Base-by-base conservation (phyloP, 139 green algal genomes). In the Tetradesmus lagerheimii region DNA sequence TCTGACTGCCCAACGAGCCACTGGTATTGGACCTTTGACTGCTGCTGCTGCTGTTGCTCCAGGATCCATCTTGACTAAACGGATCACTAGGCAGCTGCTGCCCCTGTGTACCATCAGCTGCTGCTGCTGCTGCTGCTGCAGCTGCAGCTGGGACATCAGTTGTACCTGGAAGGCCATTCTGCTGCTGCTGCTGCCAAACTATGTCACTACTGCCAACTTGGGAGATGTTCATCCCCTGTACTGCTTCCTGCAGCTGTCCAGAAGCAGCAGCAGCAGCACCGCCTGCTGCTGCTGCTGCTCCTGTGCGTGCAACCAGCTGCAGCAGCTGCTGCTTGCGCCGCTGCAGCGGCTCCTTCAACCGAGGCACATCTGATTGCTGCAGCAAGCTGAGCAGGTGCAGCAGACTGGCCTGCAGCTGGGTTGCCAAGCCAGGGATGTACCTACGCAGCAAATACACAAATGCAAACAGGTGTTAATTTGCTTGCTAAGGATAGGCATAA, bases 331-430 rank as follows among this genome's bases (percentile, higher is more conserved):
- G 31, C 38, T 78, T 50, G 23, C 53, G 35, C 6, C 82, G 37
- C 67, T 89, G 85, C 38, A 83, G 85, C 14, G 67, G 85, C 39
- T 82, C 41, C 43, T 62, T 34, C 16, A 89, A 67, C 4, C 67
- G 66, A 12, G 67, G 39, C 16, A 53, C 66, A 45, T 89, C 87
- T 35, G 81, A 31, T 4, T 18, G 57, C 47, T 92, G 87, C 80
- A 91, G 38, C 31, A 93, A 62, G 38, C 78, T 71, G 25, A 93
- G 71, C 62, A 93, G 47, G 80, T 93, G 91, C 67, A 93, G 62
- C 43, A 93, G 35, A 29, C 79, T 91, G 8, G 31, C 29, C 85
- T 87, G 74, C 81, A 93, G 35, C 83, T 91, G 78, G 0, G 34
- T 27, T 15, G 53, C 43, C 67, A 93, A 25, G 15, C 41, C 87